Percentiles rank a stretch among this genome's conserved stretches.
Conservation (phyloP, 2,329 filamentous ascomycete genomes). For the Aspergillus versicolor region DNA sequence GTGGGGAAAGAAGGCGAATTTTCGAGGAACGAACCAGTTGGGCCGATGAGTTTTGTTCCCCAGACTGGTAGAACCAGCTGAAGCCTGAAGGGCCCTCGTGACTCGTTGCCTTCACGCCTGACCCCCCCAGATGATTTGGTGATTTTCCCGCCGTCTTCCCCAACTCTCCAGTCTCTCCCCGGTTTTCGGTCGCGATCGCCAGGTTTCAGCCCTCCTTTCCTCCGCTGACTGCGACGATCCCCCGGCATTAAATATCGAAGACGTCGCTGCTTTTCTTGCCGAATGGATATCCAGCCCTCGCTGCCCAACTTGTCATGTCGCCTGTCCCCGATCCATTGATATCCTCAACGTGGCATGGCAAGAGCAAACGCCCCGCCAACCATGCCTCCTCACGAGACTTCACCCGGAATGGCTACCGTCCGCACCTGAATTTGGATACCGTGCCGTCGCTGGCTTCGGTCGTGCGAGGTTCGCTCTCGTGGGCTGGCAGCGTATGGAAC, state of each 20-base stretch:
- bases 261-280: slow-evolving; percentile 3
- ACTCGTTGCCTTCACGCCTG: background rate
- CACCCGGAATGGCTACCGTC: slow-evolving; percentile 9
- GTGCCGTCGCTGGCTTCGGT: slow-evolving; percentile 35
- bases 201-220: background rate
- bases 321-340: slow-evolving; percentile 31
- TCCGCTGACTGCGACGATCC: background rate
- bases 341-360: slow-evolving; percentile 28
- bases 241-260: background rate
- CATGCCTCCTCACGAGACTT: slow-evolving; percentile 2
- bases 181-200: background rate
- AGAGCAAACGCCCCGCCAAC: slow-evolving; percentile 17
- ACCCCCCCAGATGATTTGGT: background rate
- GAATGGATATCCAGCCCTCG: slow-evolving; percentile 26
- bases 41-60: background rate
- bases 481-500: slow-evolving; percentile 35
- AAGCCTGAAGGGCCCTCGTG: background rate
- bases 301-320: slow-evolving; percentile 28
- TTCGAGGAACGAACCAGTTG: background rate
- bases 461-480: slow-evolving; percentile 33
- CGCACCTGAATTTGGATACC: slow-evolving; percentile 28
- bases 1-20: slow-evolving; percentile 1
- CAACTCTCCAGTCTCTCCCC: background rate
- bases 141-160: slow-evolving; percentile 1
- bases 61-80: background rate